Evolutionary conservation across 169 alveolate genomes (phyloP), one percentile per base, ranked within the genome.

Genomic region (Babesia ovata): DNA sequence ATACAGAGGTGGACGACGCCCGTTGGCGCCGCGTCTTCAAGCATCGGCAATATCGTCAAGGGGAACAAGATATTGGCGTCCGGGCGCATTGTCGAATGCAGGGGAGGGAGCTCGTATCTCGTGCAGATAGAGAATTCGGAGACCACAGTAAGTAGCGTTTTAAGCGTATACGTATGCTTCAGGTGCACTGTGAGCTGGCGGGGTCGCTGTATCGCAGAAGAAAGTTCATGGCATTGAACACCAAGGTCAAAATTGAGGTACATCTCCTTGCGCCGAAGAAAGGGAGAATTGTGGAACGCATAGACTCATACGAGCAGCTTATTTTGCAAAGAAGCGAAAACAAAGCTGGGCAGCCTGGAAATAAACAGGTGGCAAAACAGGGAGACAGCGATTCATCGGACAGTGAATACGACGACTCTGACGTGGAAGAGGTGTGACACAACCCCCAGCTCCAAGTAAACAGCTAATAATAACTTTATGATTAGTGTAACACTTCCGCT

Each of bases 211-310:
- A 60, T 46, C 54, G 42, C 36, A 62, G 69, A 24, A 59, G 75
- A 28, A 70, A 62, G 56, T 33, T 63, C 21, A 52, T 82, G 33
- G 29, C 71, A 36, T 17, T 70, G 17, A 73, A 73, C 33, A 28
- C 84, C 62, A 24, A 39, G 63, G 89, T 82, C 36, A 82, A 73
- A 29, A 63, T 82, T 17, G 89, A 82, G 52, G 57, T 82, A 26
- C 79, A 82, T 39, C 70, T 73, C 6, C 46, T 60, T 1, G 42
- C 58, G 10, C 89, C 89, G 14, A 44, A 46, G 22, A 72, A n/a
- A 44, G 89, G 89, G 12, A 62, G 89, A 17, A 82, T 82, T 2
- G 72, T 82, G 10, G 66, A 73, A 7, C 59, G 89, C 48, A 9
- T 67, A 22, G 76, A 67, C 22, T 0, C 63, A 9, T 52, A 26